phyloP scores from a whole-genome alignment of 1,139 yeast species.

The Yamadazyma spencermartinsiae region DNA sequence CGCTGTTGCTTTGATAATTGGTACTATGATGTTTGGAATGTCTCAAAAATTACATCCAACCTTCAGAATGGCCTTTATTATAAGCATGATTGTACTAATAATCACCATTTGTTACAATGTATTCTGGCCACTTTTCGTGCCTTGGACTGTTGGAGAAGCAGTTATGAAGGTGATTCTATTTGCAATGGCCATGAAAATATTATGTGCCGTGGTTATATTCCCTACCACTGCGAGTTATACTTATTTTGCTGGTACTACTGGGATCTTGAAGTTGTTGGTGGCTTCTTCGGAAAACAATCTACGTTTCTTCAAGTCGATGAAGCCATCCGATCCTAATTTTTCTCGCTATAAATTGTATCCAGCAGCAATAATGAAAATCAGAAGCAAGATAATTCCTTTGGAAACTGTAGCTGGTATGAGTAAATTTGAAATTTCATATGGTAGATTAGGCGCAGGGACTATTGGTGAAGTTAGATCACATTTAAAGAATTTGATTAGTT shows the following conservation, averaged over 20 bases:
- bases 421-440: slow-evolving; percentile 27
- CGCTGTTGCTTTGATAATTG: slow-evolving; percentile 26
- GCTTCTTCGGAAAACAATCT: slow-evolving; percentile 22
- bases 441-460: slow-evolving; percentile 32
- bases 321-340: slow-evolving; percentile 30
- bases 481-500: slow-evolving; percentile 24
- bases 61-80: slow-evolving; percentile 22
- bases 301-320: slow-evolving; percentile 26
- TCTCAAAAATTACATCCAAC: slow-evolving; percentile 22
- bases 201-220: slow-evolving; percentile 24
- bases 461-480: slow-evolving; percentile 27
- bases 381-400: slow-evolving; percentile 22
- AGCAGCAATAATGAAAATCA: slow-evolving; percentile 20
- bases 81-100: slow-evolving; percentile 24
- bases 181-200: slow-evolving; percentile 22
- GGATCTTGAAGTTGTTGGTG: slow-evolving; percentile 18
- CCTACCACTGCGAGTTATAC: slow-evolving; percentile 32
- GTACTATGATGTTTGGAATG: slow-evolving; percentile 27
- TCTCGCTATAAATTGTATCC: slow-evolving; percentile 23
- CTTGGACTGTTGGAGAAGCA: slow-evolving; percentile 20
- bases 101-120: slow-evolving; percentile 28
- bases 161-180: slow-evolving; percentile 29
- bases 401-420: slow-evolving; percentile 24
- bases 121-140: slow-evolving; percentile 29
- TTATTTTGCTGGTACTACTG: slow-evolving; percentile 22